phyloP scores from a whole-genome alignment of 75 land plant species.

The Sequoiadendron giganteum region DNA sequence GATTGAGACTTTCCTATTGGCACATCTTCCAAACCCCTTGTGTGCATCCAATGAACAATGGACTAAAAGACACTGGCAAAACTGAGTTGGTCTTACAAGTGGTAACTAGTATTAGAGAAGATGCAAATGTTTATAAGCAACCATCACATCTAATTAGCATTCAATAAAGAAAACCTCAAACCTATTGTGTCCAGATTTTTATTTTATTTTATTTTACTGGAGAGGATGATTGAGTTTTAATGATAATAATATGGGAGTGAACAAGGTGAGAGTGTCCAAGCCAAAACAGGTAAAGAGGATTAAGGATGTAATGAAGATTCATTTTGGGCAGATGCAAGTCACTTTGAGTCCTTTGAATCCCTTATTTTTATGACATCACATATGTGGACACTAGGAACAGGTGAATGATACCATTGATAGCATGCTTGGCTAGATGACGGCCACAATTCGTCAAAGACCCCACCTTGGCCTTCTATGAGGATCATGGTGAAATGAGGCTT shows the following conservation, averaged over 20 bases:
- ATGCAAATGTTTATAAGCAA: not conserved
- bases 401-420: not conserved
- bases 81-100: not conserved
- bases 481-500: not conserved
- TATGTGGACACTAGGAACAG: too few relatives aligned
- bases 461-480: too few relatives aligned
- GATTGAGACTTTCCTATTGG: not conserved
- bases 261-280: not conserved
- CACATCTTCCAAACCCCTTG: not conserved
- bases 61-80: not conserved
- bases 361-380: not conserved
- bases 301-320: too few relatives aligned
- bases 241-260: too few relatives aligned
- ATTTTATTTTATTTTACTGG: too few relatives aligned
- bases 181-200: not conserved
- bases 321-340: too few relatives aligned
- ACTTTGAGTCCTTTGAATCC: not conserved
- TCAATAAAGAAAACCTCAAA: too few relatives aligned
- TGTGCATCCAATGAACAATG: not conserved
- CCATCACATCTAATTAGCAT: not conserved
- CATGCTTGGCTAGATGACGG: not conserved
- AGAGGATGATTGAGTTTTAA: not conserved
- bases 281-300: too few relatives aligned
- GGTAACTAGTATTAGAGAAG: not conserved
- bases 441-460: not conserved